Conservation (phyloP, 257 asterid genomes). For the Phtheirospermum japonicum region DNA sequence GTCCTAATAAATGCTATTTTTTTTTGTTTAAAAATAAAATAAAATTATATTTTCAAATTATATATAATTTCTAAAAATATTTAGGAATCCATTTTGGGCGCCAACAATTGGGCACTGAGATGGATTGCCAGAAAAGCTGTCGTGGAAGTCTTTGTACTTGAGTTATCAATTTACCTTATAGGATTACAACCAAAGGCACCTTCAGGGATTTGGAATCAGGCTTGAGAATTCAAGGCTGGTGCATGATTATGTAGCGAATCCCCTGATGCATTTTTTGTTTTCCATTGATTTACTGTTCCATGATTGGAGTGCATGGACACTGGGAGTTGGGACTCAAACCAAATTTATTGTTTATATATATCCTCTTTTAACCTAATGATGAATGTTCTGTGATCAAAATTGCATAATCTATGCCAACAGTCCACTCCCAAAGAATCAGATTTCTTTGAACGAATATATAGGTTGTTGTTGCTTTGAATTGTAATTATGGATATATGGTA, state of each 20-base stretch:
- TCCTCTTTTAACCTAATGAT: constrained; percentile 10
- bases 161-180: constrained; percentile 18
- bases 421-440: constrained; percentile 7
- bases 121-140: not conserved
- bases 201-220: constrained; percentile 10
- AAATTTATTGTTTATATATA: not conserved
- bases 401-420: constrained; percentile 4
- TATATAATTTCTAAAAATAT: not conserved
- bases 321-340: not conserved
- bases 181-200: constrained; percentile 13
- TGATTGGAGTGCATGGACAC: constrained; percentile 18
- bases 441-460: constrained; percentile 9
- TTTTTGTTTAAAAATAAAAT: no score
- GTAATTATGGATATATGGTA: constrained; percentile 9
- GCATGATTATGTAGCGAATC: not conserved
- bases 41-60: not conserved
- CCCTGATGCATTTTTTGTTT: not conserved
- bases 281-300: constrained; percentile 11
- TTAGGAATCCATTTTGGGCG: not conserved
- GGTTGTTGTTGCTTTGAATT: constrained; percentile 3
- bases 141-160: constrained; percentile 13
- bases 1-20: no score
- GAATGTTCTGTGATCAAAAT: constrained; percentile 11
- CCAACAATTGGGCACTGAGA: constrained; percentile 7
- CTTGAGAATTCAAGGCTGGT: not conserved